Evolutionary conservation across 2,329 filamentous ascomycete genomes (phyloP), one percentile per base, ranked within the genome.

Genomic region (Zymoseptoria tritici): DNA sequence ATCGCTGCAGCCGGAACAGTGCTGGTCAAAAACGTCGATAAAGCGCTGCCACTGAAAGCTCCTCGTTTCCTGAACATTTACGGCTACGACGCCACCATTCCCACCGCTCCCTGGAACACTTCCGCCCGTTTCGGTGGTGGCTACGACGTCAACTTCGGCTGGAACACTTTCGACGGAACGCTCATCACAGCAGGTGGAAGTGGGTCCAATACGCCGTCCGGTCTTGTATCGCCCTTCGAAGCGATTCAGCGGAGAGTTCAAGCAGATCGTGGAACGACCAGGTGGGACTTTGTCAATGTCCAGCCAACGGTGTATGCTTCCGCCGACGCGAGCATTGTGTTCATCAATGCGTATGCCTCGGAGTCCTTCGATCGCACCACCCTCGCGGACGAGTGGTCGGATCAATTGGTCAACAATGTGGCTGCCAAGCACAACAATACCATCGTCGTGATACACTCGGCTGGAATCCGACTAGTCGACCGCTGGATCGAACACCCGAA

Each of bases 1-100:
- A 76, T 85, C 31, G 80, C 82, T 24, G 75, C 80, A 29, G 83
- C 84, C 62, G 81, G 78, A 2, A 80, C 84, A 55, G 83, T 83
- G 0, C 67, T 85, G 26, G 72, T 85, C 36, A 93, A 92, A 73
- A 84, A 88, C 59, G 80, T 80, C 20, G 80, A 83, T 55, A 77
- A 83, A 2, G 76, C 78, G 1, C 62, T 85, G 3, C 83, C 83
- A 0, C 70, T 85, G 2, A 67, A 79, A 19, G 79, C 78, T 22
- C 73, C 75, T 5, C 68, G 69, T 4, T 75, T 72, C 58, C 60
- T 77, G 7, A 71, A 69, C 52, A 67, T 77, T 21, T 76, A 75
- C 56, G 74, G 75, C 4, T 76, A 76, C 36, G 74, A 76, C 57
- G 74, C 75, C 5, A 66, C 61, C 49, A 36, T 57, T 8, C 60